Base-by-base conservation (phyloP, 176 grass and related monocot species). In the Rhynchospora tenuis region DNA sequence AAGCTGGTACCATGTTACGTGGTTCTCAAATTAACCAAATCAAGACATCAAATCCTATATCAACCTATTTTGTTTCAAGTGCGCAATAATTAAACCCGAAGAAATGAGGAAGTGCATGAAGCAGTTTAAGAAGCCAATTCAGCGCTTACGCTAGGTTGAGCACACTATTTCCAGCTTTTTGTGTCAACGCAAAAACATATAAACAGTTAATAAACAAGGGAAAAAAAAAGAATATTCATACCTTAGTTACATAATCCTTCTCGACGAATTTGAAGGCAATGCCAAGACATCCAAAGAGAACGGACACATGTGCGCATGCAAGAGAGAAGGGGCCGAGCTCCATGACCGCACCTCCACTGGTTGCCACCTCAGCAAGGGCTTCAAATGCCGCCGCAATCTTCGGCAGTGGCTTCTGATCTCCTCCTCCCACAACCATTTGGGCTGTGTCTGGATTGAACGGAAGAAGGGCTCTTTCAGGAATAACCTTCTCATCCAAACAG, bases 171-270 rank as follows among this genome's bases (percentile, higher is more conserved):
- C 73, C 45, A 55, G 24, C 12, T 78, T 55, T 45, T 9, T 78
- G 64, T 15, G 24, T 33, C 13, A 66, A 14, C 22, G 29, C 14
- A 33, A 44, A 69, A 19, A 19, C 7, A 69, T 69, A 3, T 20
- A 70, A 70, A 70, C 38, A 45, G 66, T 9, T 26, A 55, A 43
- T 56, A 26, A 78, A 13, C 55, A 58, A 62, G 24, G 3, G 22
- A 19, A 20, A 28, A 14, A 17, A 6, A 85, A 23, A 9, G 3
- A 28, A 83, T 27, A 5, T 2, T 9, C 24, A 9, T 88, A 85
- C 95, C 95, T 98, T 98, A 27, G 92, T 61, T 65, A 98, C 92
- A 87, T 98, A 98, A 88, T 98, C 95, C 88, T 86, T 98, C 90
- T 98, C 95, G 43, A 91, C 95, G 74, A 98, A 98, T 85, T 93